phyloP scores from a whole-genome alignment of 768 basidiomycete species.

The Collybia sordida region DNA sequence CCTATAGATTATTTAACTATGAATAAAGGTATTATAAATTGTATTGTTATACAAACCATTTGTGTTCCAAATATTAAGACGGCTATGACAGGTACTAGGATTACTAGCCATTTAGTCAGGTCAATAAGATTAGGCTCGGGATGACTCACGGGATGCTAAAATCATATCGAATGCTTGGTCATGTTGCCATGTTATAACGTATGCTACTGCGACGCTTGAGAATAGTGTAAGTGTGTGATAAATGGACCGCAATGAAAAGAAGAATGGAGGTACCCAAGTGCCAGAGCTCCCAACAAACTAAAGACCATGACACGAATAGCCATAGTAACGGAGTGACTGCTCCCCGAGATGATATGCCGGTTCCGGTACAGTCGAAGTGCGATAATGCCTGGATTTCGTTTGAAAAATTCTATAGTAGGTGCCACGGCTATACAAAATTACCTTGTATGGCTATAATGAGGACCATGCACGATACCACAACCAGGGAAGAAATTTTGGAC shows the following conservation, averaged over 20 bases:
- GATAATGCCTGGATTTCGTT: slow-evolving; percentile 17
- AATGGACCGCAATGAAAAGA: not conserved
- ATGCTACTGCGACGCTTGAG: slow-evolving; percentile 19
- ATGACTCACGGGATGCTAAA: slow-evolving; percentile 18
- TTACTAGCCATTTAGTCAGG: not conserved
- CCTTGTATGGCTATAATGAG: slow-evolving; percentile 22
- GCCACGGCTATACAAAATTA: not conserved
- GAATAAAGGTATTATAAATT: not conserved
- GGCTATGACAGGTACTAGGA: slow-evolving; percentile 22
- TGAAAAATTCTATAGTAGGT: not conserved
- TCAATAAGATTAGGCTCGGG: not conserved
- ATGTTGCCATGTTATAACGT: slow-evolving; percentile 18
- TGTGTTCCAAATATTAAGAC: slow-evolving; percentile 24
- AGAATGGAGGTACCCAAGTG: slow-evolving; percentile 19
- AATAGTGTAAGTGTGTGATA: not conserved
- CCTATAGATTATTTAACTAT: not conserved
- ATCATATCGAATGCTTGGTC: slow-evolving; percentile 22
- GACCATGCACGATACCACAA: slow-evolving; percentile 19
- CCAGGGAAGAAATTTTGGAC: slow-evolving; percentile 24
- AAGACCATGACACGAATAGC: slow-evolving; percentile 28
- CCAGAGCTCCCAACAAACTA: slow-evolving; percentile 23
- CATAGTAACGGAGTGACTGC: slow-evolving; percentile 20
- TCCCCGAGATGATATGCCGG: slow-evolving; percentile 9
- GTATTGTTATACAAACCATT: slow-evolving; percentile 11
- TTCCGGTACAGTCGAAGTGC: slow-evolving; percentile 23